These are phyloP conservation scores for Astrothelium macrocarpum DNA, from an alignment of 495 filamentous ascomycete species.

Conservation along the genomic window DNA sequence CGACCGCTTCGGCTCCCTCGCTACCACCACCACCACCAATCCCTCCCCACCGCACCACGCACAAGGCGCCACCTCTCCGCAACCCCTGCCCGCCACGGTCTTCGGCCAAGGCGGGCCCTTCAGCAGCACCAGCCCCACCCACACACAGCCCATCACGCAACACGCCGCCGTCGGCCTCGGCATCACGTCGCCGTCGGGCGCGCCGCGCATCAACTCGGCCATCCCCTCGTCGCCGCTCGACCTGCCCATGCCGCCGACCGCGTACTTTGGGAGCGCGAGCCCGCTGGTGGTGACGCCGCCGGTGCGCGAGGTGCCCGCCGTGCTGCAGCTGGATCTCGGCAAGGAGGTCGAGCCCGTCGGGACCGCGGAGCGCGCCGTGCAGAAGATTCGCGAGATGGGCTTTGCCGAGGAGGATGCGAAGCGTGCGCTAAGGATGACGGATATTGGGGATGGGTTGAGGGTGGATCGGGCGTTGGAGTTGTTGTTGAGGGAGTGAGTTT, in stretches of 20 bases:
- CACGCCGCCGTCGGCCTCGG: not conserved
- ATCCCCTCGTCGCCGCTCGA: constrained; percentile 2
- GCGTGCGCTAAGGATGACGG: constrained; percentile 30
- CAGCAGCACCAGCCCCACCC: not conserved
- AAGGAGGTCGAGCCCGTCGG: constrained; percentile 18
- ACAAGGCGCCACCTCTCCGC: not conserved
- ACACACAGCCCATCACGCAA: not conserved
- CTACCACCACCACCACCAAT: not conserved
- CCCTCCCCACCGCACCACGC: not conserved
- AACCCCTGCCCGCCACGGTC: constrained; percentile 29
- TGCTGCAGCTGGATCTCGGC: constrained; percentile 5
- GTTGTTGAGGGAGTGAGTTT: constrained; percentile 21
- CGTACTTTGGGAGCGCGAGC: not conserved
- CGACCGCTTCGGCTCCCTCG: not conserved
- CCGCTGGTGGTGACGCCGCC: not conserved
- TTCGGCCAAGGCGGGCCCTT: constrained; percentile 10
- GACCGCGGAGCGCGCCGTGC: constrained; percentile 31
- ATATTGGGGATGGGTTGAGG: constrained; percentile 32
- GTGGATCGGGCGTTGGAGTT: constrained; percentile 36
- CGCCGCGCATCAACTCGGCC: constrained; percentile 3
- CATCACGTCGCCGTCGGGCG: not conserved
- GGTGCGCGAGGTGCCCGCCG: not conserved
- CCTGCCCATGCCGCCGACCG: not conserved
- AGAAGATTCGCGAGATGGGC: constrained; percentile 36
- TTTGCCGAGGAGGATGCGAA: constrained; percentile 32